phyloP scores from a whole-genome alignment of 345 rosid genomes.

The thale cress (Arabidopsis thaliana) region TAIR10.1 NC_003071.7:12113501-12114000 shows the following conservation, averaged over 20 bases:
- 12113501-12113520: not conserved
- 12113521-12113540: not conserved
- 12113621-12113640: slow-evolving; percentile 4
- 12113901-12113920: slow-evolving; percentile 44
- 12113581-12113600: not conserved
- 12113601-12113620: slow-evolving; percentile 25
- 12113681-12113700: slow-evolving; percentile 1
- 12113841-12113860: not conserved
- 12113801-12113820: not conserved
- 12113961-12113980: slow-evolving; percentile 42
- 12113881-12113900: slow-evolving; percentile 40
- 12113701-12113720: slow-evolving; percentile 33
- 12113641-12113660: not conserved
- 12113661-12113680: not conserved
- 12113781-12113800: not conserved
- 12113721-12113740: not conserved
- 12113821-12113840: no score
- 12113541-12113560: not conserved
- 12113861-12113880: slow-evolving; percentile 18
- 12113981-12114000: slow-evolving; percentile 35
- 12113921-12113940: not conserved
- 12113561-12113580: not conserved
- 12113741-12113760: slow-evolving; percentile 19
- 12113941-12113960: slow-evolving; percentile 1
- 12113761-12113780: slow-evolving; percentile 30